Evolutionary conservation across 805 yeast species (phyloP).

Genomic region (Candida easanensis): DNA sequence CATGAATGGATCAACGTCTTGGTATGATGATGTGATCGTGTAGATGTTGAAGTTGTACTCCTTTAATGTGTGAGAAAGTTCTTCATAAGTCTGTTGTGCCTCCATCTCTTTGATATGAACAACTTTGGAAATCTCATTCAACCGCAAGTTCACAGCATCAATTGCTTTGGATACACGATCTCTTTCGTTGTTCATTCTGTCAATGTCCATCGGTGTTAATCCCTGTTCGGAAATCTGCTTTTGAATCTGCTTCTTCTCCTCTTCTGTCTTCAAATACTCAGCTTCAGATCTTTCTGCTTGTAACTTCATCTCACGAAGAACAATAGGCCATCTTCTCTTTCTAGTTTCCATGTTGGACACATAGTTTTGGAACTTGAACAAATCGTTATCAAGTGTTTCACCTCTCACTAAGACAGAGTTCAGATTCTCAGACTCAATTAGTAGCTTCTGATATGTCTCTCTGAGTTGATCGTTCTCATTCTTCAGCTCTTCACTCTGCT

Average conservation of each 20-base stretch:
- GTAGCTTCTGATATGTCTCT: conserved; percentile 38
- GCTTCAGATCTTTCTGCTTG: conserved; percentile 48
- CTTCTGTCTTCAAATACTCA: conserved; percentile 41
- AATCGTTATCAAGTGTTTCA: conserved; percentile 66
- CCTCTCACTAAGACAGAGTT: conserved; percentile 54
- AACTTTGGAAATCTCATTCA: conserved; percentile 44
- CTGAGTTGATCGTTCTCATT: conserved; percentile 39
- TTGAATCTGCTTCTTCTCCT: conserved; percentile 40
- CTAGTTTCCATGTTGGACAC: conserved; percentile 64
- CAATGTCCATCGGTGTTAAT: conserved; percentile 59
- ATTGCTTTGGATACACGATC: conserved; percentile 54
- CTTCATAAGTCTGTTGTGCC: conserved; percentile 47
- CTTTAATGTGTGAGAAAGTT: conserved; percentile 48
- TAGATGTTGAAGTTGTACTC: conserved; percentile 56
- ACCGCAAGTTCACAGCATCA: conserved; percentile 42
- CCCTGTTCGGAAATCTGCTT: conserved; percentile 50
- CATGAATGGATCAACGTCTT: conserved; percentile 26
- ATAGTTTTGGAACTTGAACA: conserved; percentile 67
- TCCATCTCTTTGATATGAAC: conserved; percentile 49
- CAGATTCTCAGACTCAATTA: conserved; percentile 44
- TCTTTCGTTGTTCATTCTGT: conserved; percentile 58
- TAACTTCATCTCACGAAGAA: conserved; percentile 51
- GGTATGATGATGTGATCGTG: conserved; percentile 39
- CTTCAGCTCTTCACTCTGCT: conserved; percentile 41
- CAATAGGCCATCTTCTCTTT: conserved; percentile 59